Conservation (phyloP, 2,329 filamentous ascomycete species). For the Ceratocystis alfenasii region DNA sequence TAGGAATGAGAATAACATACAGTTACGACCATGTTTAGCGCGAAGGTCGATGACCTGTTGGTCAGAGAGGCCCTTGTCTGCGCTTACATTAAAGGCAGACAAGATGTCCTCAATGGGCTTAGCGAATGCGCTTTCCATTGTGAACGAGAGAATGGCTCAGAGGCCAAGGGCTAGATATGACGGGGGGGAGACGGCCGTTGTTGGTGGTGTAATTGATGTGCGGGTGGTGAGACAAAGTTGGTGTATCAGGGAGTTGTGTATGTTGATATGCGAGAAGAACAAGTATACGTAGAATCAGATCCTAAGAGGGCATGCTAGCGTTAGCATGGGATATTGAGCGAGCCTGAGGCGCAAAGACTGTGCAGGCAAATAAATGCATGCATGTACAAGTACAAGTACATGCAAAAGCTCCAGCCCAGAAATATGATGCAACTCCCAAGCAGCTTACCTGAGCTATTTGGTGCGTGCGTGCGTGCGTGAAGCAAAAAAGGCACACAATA, state of each 20-base stretch:
- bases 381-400: not conserved
- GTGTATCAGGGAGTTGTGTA: not conserved
- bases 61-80: slow-evolving; percentile 44
- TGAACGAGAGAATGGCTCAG: slow-evolving; percentile 20
- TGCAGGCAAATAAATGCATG: not conserved
- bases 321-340: not conserved
- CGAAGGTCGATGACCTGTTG: slow-evolving; percentile 45
- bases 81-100: slow-evolving; percentile 45
- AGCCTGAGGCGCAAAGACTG: not conserved
- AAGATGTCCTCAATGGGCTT: slow-evolving; percentile 48
- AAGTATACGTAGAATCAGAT: slow-evolving; percentile 18
- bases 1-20: slow-evolving; percentile 30
- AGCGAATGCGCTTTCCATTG: slow-evolving; percentile 54
- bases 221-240: not conserved
- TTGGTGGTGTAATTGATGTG: not conserved
- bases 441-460: not conserved
- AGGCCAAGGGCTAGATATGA: slow-evolving; percentile 11
- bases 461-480: not conserved
- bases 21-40: slow-evolving; percentile 53
- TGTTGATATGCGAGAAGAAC: slow-evolving; percentile 13
- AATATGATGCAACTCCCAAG: not conserved
- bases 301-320: not conserved
- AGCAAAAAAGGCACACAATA: not conserved
- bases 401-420: not conserved
- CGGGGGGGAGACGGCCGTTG: not conserved